These are phyloP conservation scores for Pseudogymnoascus sp. DNA, from an alignment of 2,329 filamentous ascomycete species.

Conservation along the genomic window DNA sequence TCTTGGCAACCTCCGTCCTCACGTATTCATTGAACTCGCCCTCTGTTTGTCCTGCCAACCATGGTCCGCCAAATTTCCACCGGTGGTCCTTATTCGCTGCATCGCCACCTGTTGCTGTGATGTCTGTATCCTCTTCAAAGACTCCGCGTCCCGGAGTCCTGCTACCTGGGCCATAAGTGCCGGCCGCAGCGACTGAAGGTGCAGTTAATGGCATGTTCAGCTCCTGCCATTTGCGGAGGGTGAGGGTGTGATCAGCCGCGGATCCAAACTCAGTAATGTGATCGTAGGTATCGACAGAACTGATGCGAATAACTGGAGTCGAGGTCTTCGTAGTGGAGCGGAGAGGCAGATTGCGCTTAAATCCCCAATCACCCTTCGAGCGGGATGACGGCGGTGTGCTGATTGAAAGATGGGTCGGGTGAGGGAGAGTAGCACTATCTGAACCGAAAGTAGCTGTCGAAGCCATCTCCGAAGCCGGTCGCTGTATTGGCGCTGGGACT, in stretches of 20 bases:
- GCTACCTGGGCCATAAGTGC: constrained; percentile 11
- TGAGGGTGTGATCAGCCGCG: constrained; percentile 71
- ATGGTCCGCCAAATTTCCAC: constrained; percentile 61
- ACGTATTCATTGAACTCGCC: constrained; percentile 52
- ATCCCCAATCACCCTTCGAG: constrained; percentile 77
- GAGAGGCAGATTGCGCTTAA: constrained; percentile 75
- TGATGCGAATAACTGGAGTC: constrained; percentile 68
- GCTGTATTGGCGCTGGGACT: constrained; percentile 65
- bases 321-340: constrained; percentile 64
- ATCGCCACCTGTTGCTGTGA: constrained; percentile 34
- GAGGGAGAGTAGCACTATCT: constrained; percentile 62
- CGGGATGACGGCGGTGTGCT: constrained; percentile 67
- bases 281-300: constrained; percentile 74
- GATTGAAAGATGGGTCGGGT: constrained; percentile 78
- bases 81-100: constrained; percentile 33
- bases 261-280: constrained; percentile 84
- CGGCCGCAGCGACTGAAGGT: constrained; percentile 26
- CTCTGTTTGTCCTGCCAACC: constrained; percentile 54
- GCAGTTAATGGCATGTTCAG: constrained; percentile 63
- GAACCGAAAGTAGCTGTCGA: constrained; percentile 44
- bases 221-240: constrained; percentile 79
- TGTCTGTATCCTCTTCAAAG: constrained; percentile 50
- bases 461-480: constrained; percentile 44
- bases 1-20: constrained; percentile 42
- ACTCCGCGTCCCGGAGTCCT: constrained; percentile 38